Evolutionary conservation across 1,284 basidiomycete species (phyloP).

Genomic region (Laetiporus sulphureus): DNA sequence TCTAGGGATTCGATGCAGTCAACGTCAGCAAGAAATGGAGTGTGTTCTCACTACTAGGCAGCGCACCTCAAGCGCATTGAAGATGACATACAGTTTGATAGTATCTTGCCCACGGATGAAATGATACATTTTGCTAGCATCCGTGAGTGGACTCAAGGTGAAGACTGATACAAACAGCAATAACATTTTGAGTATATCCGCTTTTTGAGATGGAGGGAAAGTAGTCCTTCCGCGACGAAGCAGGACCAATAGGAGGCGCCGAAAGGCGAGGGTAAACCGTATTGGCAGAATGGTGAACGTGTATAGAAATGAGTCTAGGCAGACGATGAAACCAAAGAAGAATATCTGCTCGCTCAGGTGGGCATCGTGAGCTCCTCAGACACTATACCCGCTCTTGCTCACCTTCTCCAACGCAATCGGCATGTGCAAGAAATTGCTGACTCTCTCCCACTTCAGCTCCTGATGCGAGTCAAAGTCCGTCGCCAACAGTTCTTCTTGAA

Average conservation of each 20-base stretch:
- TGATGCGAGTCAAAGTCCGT: conserved; percentile 92
- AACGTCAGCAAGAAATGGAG: background rate
- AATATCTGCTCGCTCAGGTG: conserved; percentile 57
- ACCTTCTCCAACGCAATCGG: conserved; percentile 94
- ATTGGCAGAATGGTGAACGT: conserved; percentile 98
- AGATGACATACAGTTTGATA: conserved; percentile 98
- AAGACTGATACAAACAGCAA: conserved; percentile 74
- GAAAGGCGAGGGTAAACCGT: conserved; percentile 67
- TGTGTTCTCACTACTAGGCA: background rate
- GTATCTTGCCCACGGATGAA: conserved; percentile 98
- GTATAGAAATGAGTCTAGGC: conserved; percentile 96
- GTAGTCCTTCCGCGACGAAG: conserved; percentile 43
- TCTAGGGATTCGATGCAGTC: conserved; percentile 42
- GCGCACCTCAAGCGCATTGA: conserved; percentile 91
- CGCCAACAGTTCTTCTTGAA: conserved; percentile 80
- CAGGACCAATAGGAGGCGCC: conserved; percentile 49
- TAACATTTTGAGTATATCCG: conserved; percentile 79
- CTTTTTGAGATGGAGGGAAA: conserved; percentile 84
- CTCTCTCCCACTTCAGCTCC: conserved; percentile 95
- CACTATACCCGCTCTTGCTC: conserved; percentile 12
- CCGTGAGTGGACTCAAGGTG: conserved; percentile 79
- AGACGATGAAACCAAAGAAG: conserved; percentile 88
- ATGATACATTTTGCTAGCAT: conserved; percentile 98
- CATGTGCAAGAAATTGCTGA: conserved; percentile 93
- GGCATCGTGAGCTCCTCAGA: background rate